Evolutionary conservation across 805 yeast species (phyloP), one percentile per base, ranked within the genome.

Genomic region (Hanseniaspora guilliermondii): DNA sequence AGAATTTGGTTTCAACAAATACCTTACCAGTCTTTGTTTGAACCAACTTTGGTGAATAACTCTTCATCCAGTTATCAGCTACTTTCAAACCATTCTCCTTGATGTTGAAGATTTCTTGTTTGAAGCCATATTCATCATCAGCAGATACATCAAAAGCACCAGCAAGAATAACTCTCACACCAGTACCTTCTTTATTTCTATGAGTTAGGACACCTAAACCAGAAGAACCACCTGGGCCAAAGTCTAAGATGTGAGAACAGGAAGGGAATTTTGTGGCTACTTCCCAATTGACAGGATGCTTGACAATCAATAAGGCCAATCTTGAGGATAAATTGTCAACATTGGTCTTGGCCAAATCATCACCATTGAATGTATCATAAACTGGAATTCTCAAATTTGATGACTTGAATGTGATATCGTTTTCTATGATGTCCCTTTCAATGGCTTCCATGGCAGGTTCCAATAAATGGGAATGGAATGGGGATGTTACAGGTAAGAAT

Each of bases 181-280:
- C 99, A 52, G 97, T 87, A 70, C 99, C 99, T 64, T 93, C 98
- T 71, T 91, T 93, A 76, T 91, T 93, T 73, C 95, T 84, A 72
- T 88, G 96, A 56, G 98, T 93, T 62, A 93, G 77, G 58, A 85
- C 85, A 72, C 98, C 98, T 61, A 93, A 76, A 64, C 98, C 99
- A 45, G 97, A 86, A 38, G 87, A 82, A 62, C 97, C 97, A 71
- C 99, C 98, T 58, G 98, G 99, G 68, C 99, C 99, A 63, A 93
- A 93, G 72, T 93, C 99, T 58, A 93, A 70, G 63, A 93, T 79
- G 68, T 93, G 98, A 47, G 97, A 85, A 27, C 93, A 78, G 47
- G 77, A 68, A 68, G 86, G 87, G 45, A 55, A 49, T 60, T 78
- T 67, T 37, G 97, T 89, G 32, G 97, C 94, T 30, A 62, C 60